A percentile compares a stretch with the other conserved stretches of the same genome.
These are phyloP conservation scores for Fusarium nisikadoi DNA, from an alignment of 2,329 filamentous ascomycete species.

Conservation along the genomic window DNA sequence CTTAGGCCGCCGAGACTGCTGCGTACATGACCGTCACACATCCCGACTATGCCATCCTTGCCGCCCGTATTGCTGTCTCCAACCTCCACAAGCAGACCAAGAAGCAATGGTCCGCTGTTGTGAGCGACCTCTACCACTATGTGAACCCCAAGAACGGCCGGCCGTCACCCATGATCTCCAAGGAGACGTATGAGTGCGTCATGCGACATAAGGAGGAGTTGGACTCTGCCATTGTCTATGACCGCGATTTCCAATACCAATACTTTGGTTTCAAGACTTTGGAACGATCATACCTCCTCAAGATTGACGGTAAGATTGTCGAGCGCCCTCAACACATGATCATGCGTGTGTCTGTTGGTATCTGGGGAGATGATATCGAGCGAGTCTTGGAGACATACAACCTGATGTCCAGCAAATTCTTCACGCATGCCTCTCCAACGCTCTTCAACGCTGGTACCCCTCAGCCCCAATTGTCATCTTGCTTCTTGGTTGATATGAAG, in stretches of 20 bases:
- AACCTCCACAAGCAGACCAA: slow-evolving; percentile 99
- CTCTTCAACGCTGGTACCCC: slow-evolving; percentile 98
- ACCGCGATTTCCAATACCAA: slow-evolving; percentile 99
- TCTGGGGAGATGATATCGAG: slow-evolving; percentile 95
- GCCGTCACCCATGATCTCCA: slow-evolving; percentile 92
- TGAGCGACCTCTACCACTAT: slow-evolving; percentile 94
- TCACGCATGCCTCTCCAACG: slow-evolving; percentile 97
- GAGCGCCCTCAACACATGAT: slow-evolving; percentile 99
- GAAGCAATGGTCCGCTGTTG: slow-evolving; percentile 98
- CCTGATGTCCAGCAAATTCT: slow-evolving; percentile 98
- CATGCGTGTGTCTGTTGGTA: slow-evolving; percentile 98
- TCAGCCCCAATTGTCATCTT: slow-evolving; percentile 93
- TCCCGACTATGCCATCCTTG: slow-evolving; percentile 98
- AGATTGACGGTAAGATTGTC: slow-evolving; percentile 94
- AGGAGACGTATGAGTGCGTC: slow-evolving; percentile 89
- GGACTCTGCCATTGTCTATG: slow-evolving; percentile 98
- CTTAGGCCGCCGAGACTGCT: slow-evolving; percentile 94
- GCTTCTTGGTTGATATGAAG: slow-evolving; percentile 99
- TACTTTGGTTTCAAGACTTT: slow-evolving; percentile 99
- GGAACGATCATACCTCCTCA: slow-evolving; percentile 96
- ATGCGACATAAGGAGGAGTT: slow-evolving; percentile 97
- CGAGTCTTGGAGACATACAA: slow-evolving; percentile 97
- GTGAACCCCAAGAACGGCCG: slow-evolving; percentile 91
- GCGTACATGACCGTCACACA: slow-evolving; percentile 99
- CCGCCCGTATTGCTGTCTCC: slow-evolving; percentile 97